Percentiles rank a stretch among this genome's conserved stretches.
Conservation (phyloP, 2,329 filamentous ascomycete species). For the Xylaria arbuscula region DNA sequence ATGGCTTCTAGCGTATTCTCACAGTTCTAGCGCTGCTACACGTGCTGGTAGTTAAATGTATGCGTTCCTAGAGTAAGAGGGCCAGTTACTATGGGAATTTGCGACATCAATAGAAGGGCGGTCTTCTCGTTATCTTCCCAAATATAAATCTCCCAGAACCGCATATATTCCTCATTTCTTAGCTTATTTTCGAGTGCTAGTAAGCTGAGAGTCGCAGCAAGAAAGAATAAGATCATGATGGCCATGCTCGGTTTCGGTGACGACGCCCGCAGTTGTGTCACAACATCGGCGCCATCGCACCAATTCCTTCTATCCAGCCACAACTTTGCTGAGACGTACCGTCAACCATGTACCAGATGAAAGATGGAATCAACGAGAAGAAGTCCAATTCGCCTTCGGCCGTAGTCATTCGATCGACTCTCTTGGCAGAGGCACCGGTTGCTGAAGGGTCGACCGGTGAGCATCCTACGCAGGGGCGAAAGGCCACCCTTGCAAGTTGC, state of each 20-base stretch:
- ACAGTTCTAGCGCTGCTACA: neutral
- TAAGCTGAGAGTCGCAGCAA: neutral
- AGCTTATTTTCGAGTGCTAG: neutral
- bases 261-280: neutral
- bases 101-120: neutral
- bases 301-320: neutral
- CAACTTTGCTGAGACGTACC: neutral
- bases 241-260: neutral
- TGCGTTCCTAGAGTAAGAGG: neutral
- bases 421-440: neutral
- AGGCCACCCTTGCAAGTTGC: neutral
- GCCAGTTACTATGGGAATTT: neutral
- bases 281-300: neutral
- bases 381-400: constrained; percentile 15
- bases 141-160: neutral
- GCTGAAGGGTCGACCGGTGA: neutral
- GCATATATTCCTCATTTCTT: neutral
- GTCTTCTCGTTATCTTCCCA: neutral
- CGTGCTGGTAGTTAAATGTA: neutral
- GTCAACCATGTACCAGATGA: neutral
- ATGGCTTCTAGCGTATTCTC: neutral
- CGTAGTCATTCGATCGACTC: constrained; percentile 1
- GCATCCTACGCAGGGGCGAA: neutral
- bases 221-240: neutral
- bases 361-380: neutral